Evolutionary conservation across 1,139 yeast species (phyloP), one percentile per base, ranked within the genome.

Genomic region (Yamadazyma pseudoaaseri): DNA sequence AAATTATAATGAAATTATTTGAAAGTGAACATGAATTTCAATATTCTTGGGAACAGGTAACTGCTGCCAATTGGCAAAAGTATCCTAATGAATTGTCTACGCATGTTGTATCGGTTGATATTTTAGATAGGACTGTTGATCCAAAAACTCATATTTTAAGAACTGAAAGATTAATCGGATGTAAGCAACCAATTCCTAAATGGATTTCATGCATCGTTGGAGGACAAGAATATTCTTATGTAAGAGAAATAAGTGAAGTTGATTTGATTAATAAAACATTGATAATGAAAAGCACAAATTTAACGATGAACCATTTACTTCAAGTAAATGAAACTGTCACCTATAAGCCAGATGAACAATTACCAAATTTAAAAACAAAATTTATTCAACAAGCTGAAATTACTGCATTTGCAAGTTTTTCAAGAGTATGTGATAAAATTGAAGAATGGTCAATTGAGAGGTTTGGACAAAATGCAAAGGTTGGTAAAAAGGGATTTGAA

Each of bases 11-110:
- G 97, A 87, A 84, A 60, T 70, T 89, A 37, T 89, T 86, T 53
- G 78, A 77, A 33, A 73, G 86, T 27, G 58, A 69, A 15, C 92
- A 85, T 55, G 65, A 62, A 23, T 90, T 87, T 58, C 66, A 77
- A 41, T 90, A 90, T 52, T 77, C 95, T 0, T 90, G 97, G 97
- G 95, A 85, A 26, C 89, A 86, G 52, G 96, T 92, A 13, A 85
- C 96, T 1, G 90, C 95, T 0, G 97, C 97, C 39, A 90, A 92
- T 59, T 92, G 98, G 98, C 81, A 79, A 45, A 92, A 92, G 52
- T 92, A 92, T 60, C 98, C 98, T 11, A 92, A 92, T 46, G 95
- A 89, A 51, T 70, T 83, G 42, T 82, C 96, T 6, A 76, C 95
- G 1, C 98, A 92, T 61, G 98, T 92, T n/a, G 82, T 87, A 12